Conservation (phyloP, 352 stramenopile species). For the Phytophthora multivora region DNA sequence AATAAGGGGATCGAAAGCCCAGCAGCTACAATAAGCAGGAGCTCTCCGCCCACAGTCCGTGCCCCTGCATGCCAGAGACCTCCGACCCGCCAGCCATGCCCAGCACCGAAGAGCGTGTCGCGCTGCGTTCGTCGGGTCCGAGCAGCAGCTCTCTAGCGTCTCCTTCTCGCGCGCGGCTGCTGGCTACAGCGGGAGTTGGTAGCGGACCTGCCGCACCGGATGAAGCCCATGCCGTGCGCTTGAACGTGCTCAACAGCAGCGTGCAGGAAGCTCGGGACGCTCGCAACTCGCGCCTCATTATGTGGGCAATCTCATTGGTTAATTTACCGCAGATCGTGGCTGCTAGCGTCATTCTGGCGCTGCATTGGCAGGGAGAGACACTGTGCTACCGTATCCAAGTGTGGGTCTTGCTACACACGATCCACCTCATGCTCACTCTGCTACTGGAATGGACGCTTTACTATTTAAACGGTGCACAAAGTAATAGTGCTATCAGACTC, state of each 20-base stretch:
- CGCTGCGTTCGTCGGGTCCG: constrained; percentile 21
- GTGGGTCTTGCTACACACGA: constrained; percentile 80
- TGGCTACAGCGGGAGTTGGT: constrained; percentile 31
- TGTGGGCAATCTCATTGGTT: constrained; percentile 77
- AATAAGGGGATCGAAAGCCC: neutral
- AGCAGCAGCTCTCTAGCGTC: constrained; percentile 29
- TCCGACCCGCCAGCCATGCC: constrained; percentile 26
- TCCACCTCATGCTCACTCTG: constrained; percentile 71
- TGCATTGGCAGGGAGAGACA: constrained; percentile 74
- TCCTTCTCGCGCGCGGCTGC: constrained; percentile 31
- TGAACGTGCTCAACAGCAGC: constrained; percentile 87
- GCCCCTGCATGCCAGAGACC: constrained; percentile 23
- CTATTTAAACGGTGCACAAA: constrained; percentile 63
- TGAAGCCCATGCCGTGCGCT: constrained; percentile 78
- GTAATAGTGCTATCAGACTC: constrained; percentile 59
- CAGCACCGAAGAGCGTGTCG: constrained; percentile 35
- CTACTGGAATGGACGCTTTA: constrained; percentile 80
- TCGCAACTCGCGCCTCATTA: constrained; percentile 80
- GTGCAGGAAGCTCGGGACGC: constrained; percentile 81
- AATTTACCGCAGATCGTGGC: constrained; percentile 80
- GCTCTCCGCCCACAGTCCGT: neutral
- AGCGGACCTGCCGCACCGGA: constrained; percentile 40
- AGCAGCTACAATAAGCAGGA: neutral
- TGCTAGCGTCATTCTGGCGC: constrained; percentile 56
- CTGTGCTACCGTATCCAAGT: constrained; percentile 85